Percentiles rank a stretch among this genome's conserved stretches.
phyloP scores from a whole-genome alignment of 1,139 yeast species.

The Yamadazyma atlantica region DNA sequence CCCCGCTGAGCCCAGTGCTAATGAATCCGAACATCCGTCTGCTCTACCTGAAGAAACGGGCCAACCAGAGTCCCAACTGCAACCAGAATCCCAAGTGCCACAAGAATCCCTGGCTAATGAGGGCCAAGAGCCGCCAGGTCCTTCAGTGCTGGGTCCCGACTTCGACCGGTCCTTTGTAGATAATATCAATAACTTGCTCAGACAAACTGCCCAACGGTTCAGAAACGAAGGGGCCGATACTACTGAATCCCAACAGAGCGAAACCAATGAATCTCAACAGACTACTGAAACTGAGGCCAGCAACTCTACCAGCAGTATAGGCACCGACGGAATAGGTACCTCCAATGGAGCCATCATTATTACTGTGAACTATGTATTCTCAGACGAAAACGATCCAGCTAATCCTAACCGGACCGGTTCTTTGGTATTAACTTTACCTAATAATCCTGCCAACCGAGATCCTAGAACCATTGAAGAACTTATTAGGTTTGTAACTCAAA shows the following conservation, averaged over 20 bases:
- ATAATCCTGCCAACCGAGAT: constrained; percentile 55
- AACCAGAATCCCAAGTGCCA: too few species aligned
- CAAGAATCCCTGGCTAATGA: too few species aligned
- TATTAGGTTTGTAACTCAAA: constrained; percentile 64
- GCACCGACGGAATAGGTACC: constrained; percentile 16
- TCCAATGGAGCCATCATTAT: constrained; percentile 38
- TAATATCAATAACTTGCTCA: constrained; percentile 3
- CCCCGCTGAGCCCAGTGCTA: too few species aligned
- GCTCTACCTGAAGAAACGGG: neutral
- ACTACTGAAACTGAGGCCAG: neutral
- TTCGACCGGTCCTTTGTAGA: constrained; percentile 2
- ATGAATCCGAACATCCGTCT: neutral
- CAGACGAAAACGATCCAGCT: constrained; percentile 42
- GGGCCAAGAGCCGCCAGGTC: too few species aligned
- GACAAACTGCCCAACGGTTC: constrained; percentile 3
- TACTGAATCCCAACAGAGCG: too few species aligned
- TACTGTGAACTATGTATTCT: constrained; percentile 46
- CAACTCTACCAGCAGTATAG: neutral
- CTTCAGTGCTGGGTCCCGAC: neutral
- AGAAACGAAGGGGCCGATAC: too few species aligned
- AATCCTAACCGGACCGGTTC: constrained; percentile 53
- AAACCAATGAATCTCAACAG: neutral
- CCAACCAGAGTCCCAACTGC: too few species aligned
- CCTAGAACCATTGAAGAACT: constrained; percentile 56
- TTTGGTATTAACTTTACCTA: constrained; percentile 61